Conservation (phyloP, 257 asterid genomes). For the Solanum bulbocastanum region DNA sequence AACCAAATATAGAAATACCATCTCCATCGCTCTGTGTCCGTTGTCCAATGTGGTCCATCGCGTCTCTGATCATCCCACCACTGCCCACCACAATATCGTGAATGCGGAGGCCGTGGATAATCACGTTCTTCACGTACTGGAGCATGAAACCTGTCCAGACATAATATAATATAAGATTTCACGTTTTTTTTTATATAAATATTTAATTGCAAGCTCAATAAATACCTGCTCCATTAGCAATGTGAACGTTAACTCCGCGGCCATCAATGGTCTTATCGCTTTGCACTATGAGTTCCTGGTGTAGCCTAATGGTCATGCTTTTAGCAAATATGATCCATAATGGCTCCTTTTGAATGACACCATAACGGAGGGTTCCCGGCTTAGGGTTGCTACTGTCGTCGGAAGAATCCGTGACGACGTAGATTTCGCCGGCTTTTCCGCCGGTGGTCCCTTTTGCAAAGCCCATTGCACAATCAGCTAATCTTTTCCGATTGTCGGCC, state of each 20-base stretch:
- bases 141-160: slow-evolving; percentile 28
- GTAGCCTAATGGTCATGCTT: slow-evolving; percentile 46
- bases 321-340: slow-evolving; percentile 63
- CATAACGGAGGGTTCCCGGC: slow-evolving; percentile 79
- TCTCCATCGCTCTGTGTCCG: slow-evolving; percentile 72
- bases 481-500: slow-evolving; percentile 46
- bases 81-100: slow-evolving; percentile 25
- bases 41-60: slow-evolving; percentile 44
- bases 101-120: slow-evolving; percentile 55
- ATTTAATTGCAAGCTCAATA: neutral
- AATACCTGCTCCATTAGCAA: slow-evolving; percentile 53
- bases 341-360: slow-evolving; percentile 62
- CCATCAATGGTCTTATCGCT: slow-evolving; percentile 83
- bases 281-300: slow-evolving; percentile 47
- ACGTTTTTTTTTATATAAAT: too few relatives aligned
- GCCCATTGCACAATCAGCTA: slow-evolving; percentile 71
- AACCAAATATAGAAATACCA: slow-evolving; percentile 60
- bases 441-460: slow-evolving; percentile 63
- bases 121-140: slow-evolving; percentile 52
- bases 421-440: slow-evolving; percentile 49
- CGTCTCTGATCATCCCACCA: slow-evolving; percentile 59
- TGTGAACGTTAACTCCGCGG: slow-evolving; percentile 55
- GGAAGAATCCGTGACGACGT: slow-evolving; percentile 52
- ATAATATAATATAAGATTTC: neutral
- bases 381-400: slow-evolving; percentile 46